Evolutionary conservation across 179 eudicot species (phyloP).

Genomic region (Gypsophila paniculata): DNA sequence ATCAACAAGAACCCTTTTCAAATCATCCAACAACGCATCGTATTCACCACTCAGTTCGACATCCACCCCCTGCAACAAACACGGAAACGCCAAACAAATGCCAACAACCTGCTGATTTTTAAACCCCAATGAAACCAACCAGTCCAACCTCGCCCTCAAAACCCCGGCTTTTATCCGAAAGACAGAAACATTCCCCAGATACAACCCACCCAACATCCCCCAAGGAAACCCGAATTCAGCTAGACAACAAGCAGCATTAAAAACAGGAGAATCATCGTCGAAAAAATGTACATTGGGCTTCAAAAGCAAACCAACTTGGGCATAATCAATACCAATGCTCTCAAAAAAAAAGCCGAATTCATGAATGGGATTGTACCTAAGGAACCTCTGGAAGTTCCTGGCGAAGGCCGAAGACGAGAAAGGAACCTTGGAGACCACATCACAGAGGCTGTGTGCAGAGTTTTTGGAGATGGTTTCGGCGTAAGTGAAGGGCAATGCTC

Average conservation of each 20-base stretch:
- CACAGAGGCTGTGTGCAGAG: constrained; percentile 34
- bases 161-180: constrained; percentile 34
- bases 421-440: constrained; percentile 35
- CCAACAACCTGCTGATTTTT: constrained; percentile 37
- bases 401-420: constrained; percentile 34
- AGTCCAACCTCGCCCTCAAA: constrained; percentile 32
- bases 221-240: constrained; percentile 72
- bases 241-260: constrained; percentile 54
- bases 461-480: constrained; percentile 57
- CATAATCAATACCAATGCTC: constrained; percentile 62
- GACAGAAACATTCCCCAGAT: constrained; percentile 41
- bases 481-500: constrained; percentile 49
- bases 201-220: constrained; percentile 58
- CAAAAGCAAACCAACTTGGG: constrained; percentile 32
- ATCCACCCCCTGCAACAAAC: constrained; percentile 33
- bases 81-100: constrained; percentile 62
- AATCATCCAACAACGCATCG: constrained; percentile 42
- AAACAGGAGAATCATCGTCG: constrained; percentile 41
- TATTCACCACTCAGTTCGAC: constrained; percentile 27
- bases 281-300: constrained; percentile 45
- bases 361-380: constrained; percentile 68
- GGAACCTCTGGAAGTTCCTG: constrained; percentile 37
- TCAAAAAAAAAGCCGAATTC: constrained; percentile 76
- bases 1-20: constrained; percentile 53
- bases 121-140: constrained; percentile 49